Base-by-base conservation (phyloP, 257 asterid genomes). In the Rubia yunnanensis region DNA sequence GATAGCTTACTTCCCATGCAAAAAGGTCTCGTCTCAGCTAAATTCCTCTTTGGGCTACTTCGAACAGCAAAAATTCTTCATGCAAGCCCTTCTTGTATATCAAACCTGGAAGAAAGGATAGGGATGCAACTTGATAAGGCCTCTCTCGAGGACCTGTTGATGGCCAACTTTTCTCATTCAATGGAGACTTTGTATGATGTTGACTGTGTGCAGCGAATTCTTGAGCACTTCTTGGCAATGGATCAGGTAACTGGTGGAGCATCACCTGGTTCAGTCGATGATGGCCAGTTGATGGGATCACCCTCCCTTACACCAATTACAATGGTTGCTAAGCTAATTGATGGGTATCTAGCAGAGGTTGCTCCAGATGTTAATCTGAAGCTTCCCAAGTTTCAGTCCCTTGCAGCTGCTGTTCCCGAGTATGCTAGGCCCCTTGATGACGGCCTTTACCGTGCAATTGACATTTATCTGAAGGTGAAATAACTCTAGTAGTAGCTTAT, bases 71-170 rank as follows among this genome's bases (percentile, higher is more conserved):
- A 84, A 85, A 87, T 92, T 76, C 96, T 92, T 58, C 76, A 81
- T 74, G 96, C 88, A 56, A 63, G 28, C 23, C 77, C 86, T 63
- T 46, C 81, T 48, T 86, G 88, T 74, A 63, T 85, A 59, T 79
- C 90, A 3, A 85, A 71, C 76, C 73, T 92, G 26, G 99, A 92
- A 82, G 90, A 74, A 74, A 79, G 99, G 65, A 81, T 86, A 27
- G 99, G 99, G 28, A 61, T 86, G 90, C 96, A 92, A 87, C 95
- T 92, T 13, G 99, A 92, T 76, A 89, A 88, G 75, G 97, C 97
- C 4, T 78, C 86, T 46, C 96, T 92, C 5, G 99, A 92, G 72
- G 99, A 92, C 81, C 95, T 92, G n/a, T 71, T 92, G 77, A 87
- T 92, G 94, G 94, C 99, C 0, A 89, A 79, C 55, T 80, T 86